These are phyloP conservation scores for Paxillus involutus DNA, from an alignment of 768 basidiomycete genomes.

Conservation along the genomic window DNA sequence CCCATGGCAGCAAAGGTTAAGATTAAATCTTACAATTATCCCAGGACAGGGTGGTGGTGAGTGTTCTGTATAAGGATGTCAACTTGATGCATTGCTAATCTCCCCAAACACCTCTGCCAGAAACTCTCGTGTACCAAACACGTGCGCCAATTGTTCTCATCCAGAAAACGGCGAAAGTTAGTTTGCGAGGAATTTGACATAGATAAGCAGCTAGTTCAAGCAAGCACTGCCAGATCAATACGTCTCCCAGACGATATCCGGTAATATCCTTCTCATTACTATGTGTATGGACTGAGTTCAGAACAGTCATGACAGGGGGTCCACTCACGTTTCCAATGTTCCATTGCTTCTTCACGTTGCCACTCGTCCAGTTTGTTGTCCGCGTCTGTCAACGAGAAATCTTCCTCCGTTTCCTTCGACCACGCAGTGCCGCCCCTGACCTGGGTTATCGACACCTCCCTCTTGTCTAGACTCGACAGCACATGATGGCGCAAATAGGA, in stretches of 20 bases:
- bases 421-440: conserved; percentile 30
- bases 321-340: conserved; percentile 75
- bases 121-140: too few relatives aligned
- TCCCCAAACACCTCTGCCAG: too few relatives aligned
- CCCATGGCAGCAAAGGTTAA: too few relatives aligned
- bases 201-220: background rate
- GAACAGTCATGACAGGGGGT: background rate
- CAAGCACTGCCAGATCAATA: conserved; percentile 42
- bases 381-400: conserved; percentile 61
- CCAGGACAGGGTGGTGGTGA: too few relatives aligned
- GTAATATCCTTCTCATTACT: conserved; percentile 83
- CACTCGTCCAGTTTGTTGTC: conserved; percentile 62
- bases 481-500: conserved; percentile 66
- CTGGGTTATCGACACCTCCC: conserved; percentile 52
- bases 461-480: conserved; percentile 47
- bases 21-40: too few relatives aligned
- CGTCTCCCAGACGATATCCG: conserved; percentile 74
- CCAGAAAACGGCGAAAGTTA: background rate
- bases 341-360: conserved; percentile 62
- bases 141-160: too few relatives aligned
- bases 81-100: too few relatives aligned
- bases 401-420: conserved; percentile 34
- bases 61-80: too few relatives aligned
- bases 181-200: background rate
- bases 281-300: conserved; percentile 4